Conservation (phyloP, 495 filamentous ascomycete species). For the Entonaema liquescens region DNA sequence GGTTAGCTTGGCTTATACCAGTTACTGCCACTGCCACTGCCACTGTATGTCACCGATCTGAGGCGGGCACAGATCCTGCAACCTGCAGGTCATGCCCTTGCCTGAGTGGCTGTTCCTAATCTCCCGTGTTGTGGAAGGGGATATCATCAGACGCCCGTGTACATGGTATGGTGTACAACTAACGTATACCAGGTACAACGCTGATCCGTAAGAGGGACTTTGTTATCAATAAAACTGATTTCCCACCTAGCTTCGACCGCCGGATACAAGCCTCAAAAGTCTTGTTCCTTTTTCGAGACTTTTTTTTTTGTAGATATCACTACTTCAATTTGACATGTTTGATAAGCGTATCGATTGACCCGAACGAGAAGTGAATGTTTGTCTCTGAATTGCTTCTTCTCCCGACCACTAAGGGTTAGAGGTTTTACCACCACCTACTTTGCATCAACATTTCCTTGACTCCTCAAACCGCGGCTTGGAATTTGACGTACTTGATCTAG, state of each 20-base stretch:
- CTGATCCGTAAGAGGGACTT: slow-evolving; percentile 11
- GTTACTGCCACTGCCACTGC: slow-evolving; percentile 9
- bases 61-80: slow-evolving; percentile 22
- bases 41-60: slow-evolving; percentile 22
- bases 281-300: neutral
- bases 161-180: slow-evolving; percentile 3
- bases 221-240: slow-evolving; percentile 21
- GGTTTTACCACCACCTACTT: slow-evolving; percentile 8
- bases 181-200: slow-evolving; percentile 10
- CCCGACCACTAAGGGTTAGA: slow-evolving; percentile 15
- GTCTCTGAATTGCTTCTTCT: slow-evolving; percentile 40
- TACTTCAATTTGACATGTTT: slow-evolving; percentile 35
- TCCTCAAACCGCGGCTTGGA: slow-evolving; percentile 5
- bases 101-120: slow-evolving; percentile 35
- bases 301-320: neutral
- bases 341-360: slow-evolving; percentile 32
- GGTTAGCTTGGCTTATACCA: neutral
- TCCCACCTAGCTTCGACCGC: neutral
- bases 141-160: slow-evolving; percentile 12
- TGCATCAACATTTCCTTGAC: slow-evolving; percentile 24
- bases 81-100: slow-evolving; percentile 36
- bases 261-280: neutral
- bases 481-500: slow-evolving; percentile 36
- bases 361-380: slow-evolving; percentile 21
- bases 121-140: slow-evolving; percentile 17